Conservation (phyloP, 75 land plant genomes). For the Cunninghamia lanceolata region DNA sequence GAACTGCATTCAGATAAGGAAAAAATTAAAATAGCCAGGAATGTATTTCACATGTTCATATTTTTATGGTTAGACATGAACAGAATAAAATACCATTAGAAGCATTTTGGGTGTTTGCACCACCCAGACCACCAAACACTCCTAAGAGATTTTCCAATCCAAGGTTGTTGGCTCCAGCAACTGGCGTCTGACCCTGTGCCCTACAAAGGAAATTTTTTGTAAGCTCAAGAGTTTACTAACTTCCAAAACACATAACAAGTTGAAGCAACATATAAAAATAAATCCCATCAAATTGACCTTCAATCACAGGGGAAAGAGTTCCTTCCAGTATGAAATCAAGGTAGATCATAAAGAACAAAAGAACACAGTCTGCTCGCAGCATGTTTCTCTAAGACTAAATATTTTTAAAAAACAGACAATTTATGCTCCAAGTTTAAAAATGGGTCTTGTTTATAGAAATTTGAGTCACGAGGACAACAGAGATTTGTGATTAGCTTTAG, state of each 20-base stretch:
- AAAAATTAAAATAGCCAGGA: not conserved
- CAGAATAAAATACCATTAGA: constrained; percentile 14
- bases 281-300: not conserved
- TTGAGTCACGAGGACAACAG: not conserved
- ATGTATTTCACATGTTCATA: not conserved
- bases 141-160: constrained; percentile 33
- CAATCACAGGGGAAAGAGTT: not conserved
- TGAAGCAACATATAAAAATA: not conserved
- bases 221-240: not conserved
- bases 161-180: constrained; percentile 19
- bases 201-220: constrained; percentile 19
- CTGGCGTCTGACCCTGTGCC: constrained; percentile 29
- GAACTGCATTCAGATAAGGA: constrained; percentile 39
- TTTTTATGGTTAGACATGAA: not conserved
- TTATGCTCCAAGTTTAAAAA: not conserved
- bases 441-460: not conserved
- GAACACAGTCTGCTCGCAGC: not conserved
- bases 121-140: constrained; percentile 53
- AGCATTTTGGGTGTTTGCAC: constrained; percentile 12
- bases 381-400: not conserved
- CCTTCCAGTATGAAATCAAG: not conserved
- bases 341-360: not conserved
- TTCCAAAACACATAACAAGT: not conserved
- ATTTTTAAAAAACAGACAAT: not conserved
- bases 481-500: not conserved